These are phyloP conservation scores for Echinosphaeria canescens DNA, from an alignment of 2,329 filamentous ascomycete species.

Conservation along the genomic window DNA sequence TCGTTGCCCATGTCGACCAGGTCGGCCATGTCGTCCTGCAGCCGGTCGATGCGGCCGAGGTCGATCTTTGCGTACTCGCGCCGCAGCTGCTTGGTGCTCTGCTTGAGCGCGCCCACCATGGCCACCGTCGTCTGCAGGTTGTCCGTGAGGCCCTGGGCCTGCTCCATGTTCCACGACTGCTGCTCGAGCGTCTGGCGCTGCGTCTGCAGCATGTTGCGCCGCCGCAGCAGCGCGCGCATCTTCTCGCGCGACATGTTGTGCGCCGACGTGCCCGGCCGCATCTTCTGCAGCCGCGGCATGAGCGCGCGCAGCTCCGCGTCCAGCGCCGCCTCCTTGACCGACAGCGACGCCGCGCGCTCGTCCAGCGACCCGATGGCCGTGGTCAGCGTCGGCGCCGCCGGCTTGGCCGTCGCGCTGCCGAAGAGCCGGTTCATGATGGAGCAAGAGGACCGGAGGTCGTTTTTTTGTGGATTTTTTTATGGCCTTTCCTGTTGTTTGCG, in stretches of 20 bases:
- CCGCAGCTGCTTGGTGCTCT: slow-evolving; percentile 77
- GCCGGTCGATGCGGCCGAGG: slow-evolving; percentile 87
- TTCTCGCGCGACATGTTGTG: slow-evolving; percentile 88
- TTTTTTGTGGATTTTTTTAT: no score
- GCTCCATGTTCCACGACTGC: slow-evolving; percentile 98
- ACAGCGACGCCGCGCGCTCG: slow-evolving; percentile 63
- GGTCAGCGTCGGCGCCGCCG: slow-evolving; percentile 75
- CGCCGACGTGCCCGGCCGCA: slow-evolving; percentile 89
- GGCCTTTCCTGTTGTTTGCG: no score
- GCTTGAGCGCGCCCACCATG: slow-evolving; percentile 94
- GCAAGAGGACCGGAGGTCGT: not conserved
- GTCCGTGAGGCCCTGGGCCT: slow-evolving; percentile 95
- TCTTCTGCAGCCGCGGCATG: slow-evolving; percentile 69
- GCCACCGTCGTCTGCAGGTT: slow-evolving; percentile 98
- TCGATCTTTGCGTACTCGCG: slow-evolving; percentile 96
- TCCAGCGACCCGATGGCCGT: slow-evolving; percentile 73
- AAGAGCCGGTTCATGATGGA: slow-evolving; percentile 81
- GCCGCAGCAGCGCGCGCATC: slow-evolving; percentile 81
- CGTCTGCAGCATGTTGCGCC: slow-evolving; percentile 81
- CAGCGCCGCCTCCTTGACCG: slow-evolving; percentile 83
- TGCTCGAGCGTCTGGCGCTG: slow-evolving; percentile 86
- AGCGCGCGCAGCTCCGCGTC: slow-evolving; percentile 80
- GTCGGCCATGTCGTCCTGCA: slow-evolving; percentile 99
- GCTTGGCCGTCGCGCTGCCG: slow-evolving; percentile 55
- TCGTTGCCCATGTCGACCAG: slow-evolving; percentile 95